These are phyloP conservation scores for Panicum miliaceum DNA, from an alignment of 176 grass and related monocot species.

Conservation along the genomic window DNA sequence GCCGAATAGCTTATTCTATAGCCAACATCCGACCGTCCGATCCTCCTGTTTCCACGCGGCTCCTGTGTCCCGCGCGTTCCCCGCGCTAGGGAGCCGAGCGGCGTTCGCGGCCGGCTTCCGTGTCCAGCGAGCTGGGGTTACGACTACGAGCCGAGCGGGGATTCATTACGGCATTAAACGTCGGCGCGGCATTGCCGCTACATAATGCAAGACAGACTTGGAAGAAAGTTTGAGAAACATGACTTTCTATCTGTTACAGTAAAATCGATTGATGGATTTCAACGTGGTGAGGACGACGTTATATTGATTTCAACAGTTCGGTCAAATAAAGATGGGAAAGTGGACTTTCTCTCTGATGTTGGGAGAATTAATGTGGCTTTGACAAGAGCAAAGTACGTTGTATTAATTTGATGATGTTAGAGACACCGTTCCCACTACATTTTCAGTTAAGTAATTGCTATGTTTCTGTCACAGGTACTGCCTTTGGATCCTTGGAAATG, in stretches of 20 bases:
- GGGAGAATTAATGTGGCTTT: constrained; percentile 79
- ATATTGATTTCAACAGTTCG: constrained; percentile 88
- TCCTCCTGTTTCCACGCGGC: too few relatives aligned
- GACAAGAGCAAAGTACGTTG: constrained; percentile 82
- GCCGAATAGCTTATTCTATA: too few relatives aligned
- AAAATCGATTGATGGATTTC: constrained; percentile 84
- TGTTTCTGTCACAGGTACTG: constrained; percentile 53
- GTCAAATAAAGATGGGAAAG: constrained; percentile 71
- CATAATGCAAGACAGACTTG: constrained; percentile 66
- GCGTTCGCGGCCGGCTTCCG: too few relatives aligned
- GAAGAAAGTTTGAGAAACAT: constrained; percentile 61
- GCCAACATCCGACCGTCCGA: too few relatives aligned
- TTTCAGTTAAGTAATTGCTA: constrained; percentile 39
- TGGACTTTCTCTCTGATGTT: constrained; percentile 74
- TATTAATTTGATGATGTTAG: constrained; percentile 20
- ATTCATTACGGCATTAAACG: too few relatives aligned
- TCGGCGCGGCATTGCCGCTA: too few relatives aligned
- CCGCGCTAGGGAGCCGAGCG: too few relatives aligned
- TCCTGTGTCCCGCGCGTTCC: too few relatives aligned
- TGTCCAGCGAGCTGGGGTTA: too few relatives aligned
- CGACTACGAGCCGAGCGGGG: too few relatives aligned
- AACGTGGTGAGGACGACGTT: constrained; percentile 81
- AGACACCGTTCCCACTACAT: neutral
- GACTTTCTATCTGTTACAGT: constrained; percentile 74
- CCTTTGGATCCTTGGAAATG: constrained; percentile 73